These are phyloP conservation scores for Euphorbia peplus DNA, from an alignment of 345 rosid genomes.

Conservation along the genomic window DNA sequence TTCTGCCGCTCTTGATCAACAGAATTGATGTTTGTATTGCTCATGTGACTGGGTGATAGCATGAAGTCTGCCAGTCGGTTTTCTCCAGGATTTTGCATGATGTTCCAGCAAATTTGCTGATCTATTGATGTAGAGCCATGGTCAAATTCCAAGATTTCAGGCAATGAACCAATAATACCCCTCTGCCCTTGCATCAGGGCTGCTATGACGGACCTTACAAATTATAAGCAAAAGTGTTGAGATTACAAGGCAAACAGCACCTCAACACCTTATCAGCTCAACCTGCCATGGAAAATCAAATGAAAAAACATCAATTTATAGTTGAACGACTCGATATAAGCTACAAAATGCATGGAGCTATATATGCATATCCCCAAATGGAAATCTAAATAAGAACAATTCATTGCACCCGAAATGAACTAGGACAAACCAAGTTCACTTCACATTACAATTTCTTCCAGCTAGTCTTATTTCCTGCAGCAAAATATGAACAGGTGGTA, in stretches of 20 bases:
- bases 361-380: background rate
- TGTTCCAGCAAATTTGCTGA: conserved; percentile 64
- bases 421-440: background rate
- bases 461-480: background rate
- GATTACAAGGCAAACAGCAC: conserved; percentile 25
- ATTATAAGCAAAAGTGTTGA: conserved; percentile 16
- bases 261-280: background rate
- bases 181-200: conserved; percentile 86
- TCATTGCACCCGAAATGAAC: background rate
- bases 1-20: conserved; percentile 48
- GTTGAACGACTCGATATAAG: conserved; percentile 5
- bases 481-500: too few relatives aligned
- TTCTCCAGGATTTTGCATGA: conserved; percentile 48
- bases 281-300: conserved; percentile 13
- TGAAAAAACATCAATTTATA: background rate
- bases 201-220: conserved; percentile 17
- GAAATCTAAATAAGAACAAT: background rate
- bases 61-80: conserved; percentile 43
- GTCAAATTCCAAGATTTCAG: conserved; percentile 69
- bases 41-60: conserved; percentile 43
- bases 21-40: conserved; percentile 37
- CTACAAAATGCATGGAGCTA: background rate
- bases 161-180: conserved; percentile 65
- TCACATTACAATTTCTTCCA: background rate
- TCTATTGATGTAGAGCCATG: conserved; percentile 74